These are phyloP conservation scores for Plectranthus barbatus DNA, from an alignment of 257 asterid genomes.

Conservation along the genomic window DNA sequence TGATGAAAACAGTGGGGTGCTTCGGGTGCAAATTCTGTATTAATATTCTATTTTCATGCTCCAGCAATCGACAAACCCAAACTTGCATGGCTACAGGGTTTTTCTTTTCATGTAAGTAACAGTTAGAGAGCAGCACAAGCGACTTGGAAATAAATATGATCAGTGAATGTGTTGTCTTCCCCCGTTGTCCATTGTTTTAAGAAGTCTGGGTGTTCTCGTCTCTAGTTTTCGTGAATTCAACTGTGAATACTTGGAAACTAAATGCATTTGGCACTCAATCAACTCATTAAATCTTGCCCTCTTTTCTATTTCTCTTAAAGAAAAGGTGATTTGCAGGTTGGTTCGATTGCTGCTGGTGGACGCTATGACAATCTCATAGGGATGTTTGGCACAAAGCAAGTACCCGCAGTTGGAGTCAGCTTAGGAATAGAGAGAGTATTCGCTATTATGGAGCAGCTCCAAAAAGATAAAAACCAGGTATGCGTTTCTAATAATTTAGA, in stretches of 20 bases:
- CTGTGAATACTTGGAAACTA: too few relatives aligned
- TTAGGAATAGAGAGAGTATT: conserved; percentile 93
- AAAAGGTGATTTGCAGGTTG: conserved; percentile 46
- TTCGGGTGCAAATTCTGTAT: background rate
- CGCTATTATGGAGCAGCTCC: conserved; percentile 78
- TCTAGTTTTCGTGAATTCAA: too few relatives aligned
- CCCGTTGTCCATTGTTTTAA: too few relatives aligned
- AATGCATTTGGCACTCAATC: too few relatives aligned
- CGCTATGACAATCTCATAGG: conserved; percentile 89
- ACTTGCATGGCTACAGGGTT: too few relatives aligned
- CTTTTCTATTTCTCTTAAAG: background rate
- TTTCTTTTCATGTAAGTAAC: too few relatives aligned
- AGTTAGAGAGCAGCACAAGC: too few relatives aligned
- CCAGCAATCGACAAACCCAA: too few relatives aligned
- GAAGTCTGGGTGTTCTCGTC: too few relatives aligned
- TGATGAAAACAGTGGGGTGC: background rate
- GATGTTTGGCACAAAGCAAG: conserved; percentile 77
- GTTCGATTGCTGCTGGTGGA: conserved; percentile 98
- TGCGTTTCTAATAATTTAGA: background rate
- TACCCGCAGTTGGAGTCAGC: conserved; percentile 94
- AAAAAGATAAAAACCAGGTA: conserved; percentile 63
- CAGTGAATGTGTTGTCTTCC: too few relatives aligned
- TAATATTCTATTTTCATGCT: too few relatives aligned
- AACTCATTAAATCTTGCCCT: background rate
- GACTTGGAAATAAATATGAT: too few relatives aligned